Evolutionary conservation across 148 eudicot species (phyloP).

Genomic region (Vaccinium corymbosum): DNA sequence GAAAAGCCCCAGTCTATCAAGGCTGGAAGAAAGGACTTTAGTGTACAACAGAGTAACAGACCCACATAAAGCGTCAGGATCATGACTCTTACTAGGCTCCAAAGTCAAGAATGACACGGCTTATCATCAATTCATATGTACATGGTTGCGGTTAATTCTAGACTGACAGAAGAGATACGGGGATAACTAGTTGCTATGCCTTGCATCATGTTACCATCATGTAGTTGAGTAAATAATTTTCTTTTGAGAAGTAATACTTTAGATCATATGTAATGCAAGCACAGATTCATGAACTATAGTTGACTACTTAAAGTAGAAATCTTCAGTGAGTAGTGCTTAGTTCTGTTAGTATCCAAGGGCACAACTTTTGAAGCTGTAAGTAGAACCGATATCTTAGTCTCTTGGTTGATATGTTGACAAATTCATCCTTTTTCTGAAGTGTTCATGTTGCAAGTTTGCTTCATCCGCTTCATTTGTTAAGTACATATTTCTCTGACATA

Average conservation of each 20-base stretch:
- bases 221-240: background rate
- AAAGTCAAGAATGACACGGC: background rate
- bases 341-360: background rate
- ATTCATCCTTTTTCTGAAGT: background rate
- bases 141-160: background rate
- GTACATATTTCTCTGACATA: background rate
- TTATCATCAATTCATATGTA: background rate
- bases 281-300: background rate
- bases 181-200: background rate
- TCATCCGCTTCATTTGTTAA: background rate
- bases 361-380: background rate
- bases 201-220: background rate
- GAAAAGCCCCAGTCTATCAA: background rate
- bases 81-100: background rate
- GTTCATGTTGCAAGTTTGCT: background rate
- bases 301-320: background rate
- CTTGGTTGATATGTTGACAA: background rate
- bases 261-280: background rate
- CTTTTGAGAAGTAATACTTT: background rate
- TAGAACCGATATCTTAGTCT: background rate
- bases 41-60: background rate
- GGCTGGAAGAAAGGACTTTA: background rate
- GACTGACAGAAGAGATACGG: background rate
- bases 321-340: background rate
- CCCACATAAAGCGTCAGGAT: background rate